Evolutionary conservation across 2,329 filamentous ascomycete genomes (phyloP).

Genomic region (Ascochyta lentis): DNA sequence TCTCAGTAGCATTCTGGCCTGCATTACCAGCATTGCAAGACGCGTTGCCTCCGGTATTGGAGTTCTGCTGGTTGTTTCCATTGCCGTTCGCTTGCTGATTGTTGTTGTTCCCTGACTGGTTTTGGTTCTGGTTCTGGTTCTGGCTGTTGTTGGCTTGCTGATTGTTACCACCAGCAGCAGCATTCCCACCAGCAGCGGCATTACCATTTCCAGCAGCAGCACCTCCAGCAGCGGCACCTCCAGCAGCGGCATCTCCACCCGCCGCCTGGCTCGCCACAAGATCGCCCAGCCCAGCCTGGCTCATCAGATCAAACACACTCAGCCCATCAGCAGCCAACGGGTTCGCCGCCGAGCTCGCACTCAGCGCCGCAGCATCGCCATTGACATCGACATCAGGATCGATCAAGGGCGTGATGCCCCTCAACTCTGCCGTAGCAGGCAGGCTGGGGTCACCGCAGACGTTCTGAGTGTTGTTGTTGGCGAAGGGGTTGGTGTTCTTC

Average conservation of each 20-base stretch:
- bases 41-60: too few relatives aligned
- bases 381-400: constrained; percentile 68
- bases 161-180: constrained; percentile 12
- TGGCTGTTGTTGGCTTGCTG: constrained; percentile 19
- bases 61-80: too few relatives aligned
- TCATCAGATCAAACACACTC: constrained; percentile 70
- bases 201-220: constrained; percentile 4
- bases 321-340: constrained; percentile 67
- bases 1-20: too few relatives aligned
- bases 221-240: constrained; percentile 5
- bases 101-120: constrained; percentile 18
- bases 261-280: constrained; percentile 58
- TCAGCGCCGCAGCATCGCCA: constrained; percentile 67
- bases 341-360: constrained; percentile 57
- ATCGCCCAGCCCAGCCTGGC: constrained; percentile 67
- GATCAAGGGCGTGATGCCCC: constrained; percentile 71
- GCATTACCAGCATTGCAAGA: too few relatives aligned
- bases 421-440: constrained; percentile 65
- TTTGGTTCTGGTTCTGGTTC: constrained; percentile 10
- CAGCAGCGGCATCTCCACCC: constrained; percentile 12
- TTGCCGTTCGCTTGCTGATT: background rate
- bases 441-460: constrained; percentile 70
- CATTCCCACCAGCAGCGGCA: background rate
- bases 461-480: constrained; percentile 61
- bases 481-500: constrained; percentile 76